A percentile compares a stretch with the other conserved stretches of the same genome.
phyloP scores from a whole-genome alignment of 495 filamentous ascomycete genomes.

The Daldinia bambusicola region DNA sequence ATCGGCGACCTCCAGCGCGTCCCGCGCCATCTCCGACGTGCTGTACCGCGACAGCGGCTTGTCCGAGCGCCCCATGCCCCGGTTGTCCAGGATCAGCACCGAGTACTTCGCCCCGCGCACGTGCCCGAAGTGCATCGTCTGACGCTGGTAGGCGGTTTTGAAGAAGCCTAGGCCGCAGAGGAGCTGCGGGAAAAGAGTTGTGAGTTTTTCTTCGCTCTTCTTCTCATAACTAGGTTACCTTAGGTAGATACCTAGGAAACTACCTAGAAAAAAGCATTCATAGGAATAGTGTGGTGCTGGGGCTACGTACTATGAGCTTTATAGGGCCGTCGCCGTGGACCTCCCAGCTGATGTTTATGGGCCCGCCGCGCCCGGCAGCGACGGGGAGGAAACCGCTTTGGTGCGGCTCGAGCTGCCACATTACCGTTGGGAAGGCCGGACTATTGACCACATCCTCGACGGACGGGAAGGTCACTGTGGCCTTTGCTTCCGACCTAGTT shows the following conservation, averaged over 20 bases:
- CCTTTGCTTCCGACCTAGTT: constrained; percentile 15
- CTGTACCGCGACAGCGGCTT: constrained; percentile 78
- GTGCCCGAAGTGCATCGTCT: constrained; percentile 80
- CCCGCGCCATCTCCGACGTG: constrained; percentile 79
- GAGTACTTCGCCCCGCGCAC: constrained; percentile 71
- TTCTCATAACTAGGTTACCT: too few relatives aligned
- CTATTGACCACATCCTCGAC: constrained; percentile 54
- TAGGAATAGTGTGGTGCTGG: too few relatives aligned
- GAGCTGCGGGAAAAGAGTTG: constrained; percentile 53
- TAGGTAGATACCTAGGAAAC: too few relatives aligned
- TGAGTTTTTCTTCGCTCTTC: constrained; percentile 2
- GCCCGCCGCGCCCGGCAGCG: constrained; percentile 71
- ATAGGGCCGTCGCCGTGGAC: constrained; percentile 78
- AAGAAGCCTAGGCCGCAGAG: constrained; percentile 73
- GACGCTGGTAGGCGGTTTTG: constrained; percentile 76
- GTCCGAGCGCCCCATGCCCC: constrained; percentile 80
- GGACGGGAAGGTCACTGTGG: constrained; percentile 45
- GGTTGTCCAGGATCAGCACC: constrained; percentile 79
- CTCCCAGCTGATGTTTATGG: constrained; percentile 77
- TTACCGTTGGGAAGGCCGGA: constrained; percentile 58
- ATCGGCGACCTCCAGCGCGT: constrained; percentile 73
- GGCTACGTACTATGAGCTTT: constrained; percentile 72
- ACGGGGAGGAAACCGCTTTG: constrained; percentile 67
- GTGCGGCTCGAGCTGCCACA: constrained; percentile 72
- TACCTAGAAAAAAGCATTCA: too few relatives aligned